These are phyloP conservation scores for Calocybe gangraenosa DNA, from an alignment of 768 basidiomycete genomes.

Conservation along the genomic window DNA sequence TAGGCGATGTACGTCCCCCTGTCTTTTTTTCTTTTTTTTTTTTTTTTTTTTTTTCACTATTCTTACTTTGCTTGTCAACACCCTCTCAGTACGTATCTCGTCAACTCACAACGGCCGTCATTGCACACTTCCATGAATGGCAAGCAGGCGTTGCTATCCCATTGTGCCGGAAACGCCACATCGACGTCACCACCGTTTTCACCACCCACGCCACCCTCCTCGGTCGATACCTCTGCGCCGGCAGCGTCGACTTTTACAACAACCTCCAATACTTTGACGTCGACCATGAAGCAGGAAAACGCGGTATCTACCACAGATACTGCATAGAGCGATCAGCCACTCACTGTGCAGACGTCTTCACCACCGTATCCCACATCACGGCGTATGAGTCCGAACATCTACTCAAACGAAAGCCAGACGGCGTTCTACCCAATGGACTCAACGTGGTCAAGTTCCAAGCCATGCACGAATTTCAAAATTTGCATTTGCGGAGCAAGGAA, in stretches of 20 bases:
- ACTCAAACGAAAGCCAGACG: constrained; percentile 95
- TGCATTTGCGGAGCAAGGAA: constrained; percentile 89
- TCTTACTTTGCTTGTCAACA: no score
- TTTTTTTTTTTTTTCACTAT: no score
- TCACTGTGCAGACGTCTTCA: constrained; percentile 97
- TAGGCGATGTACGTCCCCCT: constrained; percentile 78
- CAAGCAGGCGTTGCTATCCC: constrained; percentile 96
- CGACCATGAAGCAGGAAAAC: constrained; percentile 98
- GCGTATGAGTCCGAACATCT: constrained; percentile 96
- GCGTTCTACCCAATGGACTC: constrained; percentile 94
- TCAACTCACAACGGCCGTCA: constrained; percentile 80
- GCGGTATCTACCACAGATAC: constrained; percentile 97
- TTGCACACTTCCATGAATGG: constrained; percentile 99
- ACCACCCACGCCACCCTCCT: constrained; percentile 98
- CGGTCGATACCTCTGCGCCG: constrained; percentile 97
- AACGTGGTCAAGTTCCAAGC: constrained; percentile 99
- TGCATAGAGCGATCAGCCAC: constrained; percentile 95
- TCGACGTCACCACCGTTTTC: constrained; percentile 98
- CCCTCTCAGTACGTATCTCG: constrained; percentile 85
- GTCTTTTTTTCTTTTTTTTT: no score
- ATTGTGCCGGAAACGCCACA: constrained; percentile 91
- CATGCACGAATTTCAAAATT: constrained; percentile 98
- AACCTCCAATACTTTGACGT: constrained; percentile 99
- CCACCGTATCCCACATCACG: constrained; percentile 96
- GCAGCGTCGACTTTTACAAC: constrained; percentile 99